Evolutionary conservation across 805 yeast species (phyloP), one percentile per base, ranked within the genome.

Genomic region (Metschnikowia matae): DNA sequence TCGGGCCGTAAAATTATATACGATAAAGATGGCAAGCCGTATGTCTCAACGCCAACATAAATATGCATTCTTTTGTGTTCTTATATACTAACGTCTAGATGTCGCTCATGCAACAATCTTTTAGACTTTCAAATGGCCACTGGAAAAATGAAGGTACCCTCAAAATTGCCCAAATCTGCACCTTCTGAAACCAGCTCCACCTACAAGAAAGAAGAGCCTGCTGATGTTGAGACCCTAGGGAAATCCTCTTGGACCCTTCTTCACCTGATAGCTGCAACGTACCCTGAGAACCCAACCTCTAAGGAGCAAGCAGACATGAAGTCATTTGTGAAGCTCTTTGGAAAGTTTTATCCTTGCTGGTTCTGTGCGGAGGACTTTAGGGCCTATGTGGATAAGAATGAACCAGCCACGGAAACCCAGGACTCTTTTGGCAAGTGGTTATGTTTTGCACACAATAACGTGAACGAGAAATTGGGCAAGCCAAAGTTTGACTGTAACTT

Each of bases 1-100:
- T 63, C 78, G 20, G 96, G 96, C 0, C 74, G 85, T 43, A 81
- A 80, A 57, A 84, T 89, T 51, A 68, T 89, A 20, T 82, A 87
- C 50, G 97, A 88, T 62, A 84, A 88, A 63, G 85, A 92, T 67
- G 98, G 98, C 0, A 91, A 89, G 67, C 97, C 97, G 90, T 87
- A 74, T 64, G 94, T 81, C 53, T 21, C 26, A 14, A 8, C 11
- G 6, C 37, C 14, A 15, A 4, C 32, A 6, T 29, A 18, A 2
- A 6, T 32, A 20, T 7, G 34, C 21, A 21, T 21, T 35, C 31
- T 18, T 18, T 52, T n/a, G 29, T 23, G 39, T 26, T 38, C 15
- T 13, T 11, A 15, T 26, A 26, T 38, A 49, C 55, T 54, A 49
- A 45, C 46, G 17, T 13, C 3, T 49, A 82, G 86, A 51, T 92